Conservation (phyloP, 108 stramenopile species). For the Phaeodactylum tricornutum region DNA sequence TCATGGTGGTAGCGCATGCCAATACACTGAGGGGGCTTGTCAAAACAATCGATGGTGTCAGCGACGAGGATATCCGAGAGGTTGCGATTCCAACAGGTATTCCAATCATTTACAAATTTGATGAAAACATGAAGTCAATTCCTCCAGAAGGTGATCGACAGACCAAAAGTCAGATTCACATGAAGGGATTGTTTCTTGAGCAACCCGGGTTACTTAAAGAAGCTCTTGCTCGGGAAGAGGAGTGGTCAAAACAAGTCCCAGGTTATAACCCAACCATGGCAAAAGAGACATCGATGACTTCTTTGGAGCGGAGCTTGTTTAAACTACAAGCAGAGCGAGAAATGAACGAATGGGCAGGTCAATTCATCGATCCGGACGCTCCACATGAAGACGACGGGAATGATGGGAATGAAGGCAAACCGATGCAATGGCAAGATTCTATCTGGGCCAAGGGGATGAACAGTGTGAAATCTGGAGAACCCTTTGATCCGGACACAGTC, state of each 20-base stretch:
- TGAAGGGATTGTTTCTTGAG: slow-evolving; percentile 78
- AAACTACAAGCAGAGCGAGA: slow-evolving; percentile 67
- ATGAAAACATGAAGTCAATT: slow-evolving; percentile 48
- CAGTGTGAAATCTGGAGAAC: slow-evolving; percentile 33
- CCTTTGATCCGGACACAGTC: slow-evolving; percentile 45
- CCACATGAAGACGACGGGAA: slow-evolving; percentile 63
- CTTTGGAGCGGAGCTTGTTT: slow-evolving; percentile 54
- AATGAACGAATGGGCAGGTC: slow-evolving; percentile 60
- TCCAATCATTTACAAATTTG: slow-evolving; percentile 90
- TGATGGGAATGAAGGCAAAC: slow-evolving; percentile 47
- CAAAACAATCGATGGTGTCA: slow-evolving; percentile 37
- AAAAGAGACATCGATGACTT: slow-evolving; percentile 36
- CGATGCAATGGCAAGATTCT: slow-evolving; percentile 21
- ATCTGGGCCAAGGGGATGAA: slow-evolving; percentile 42
- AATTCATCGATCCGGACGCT: slow-evolving; percentile 44
- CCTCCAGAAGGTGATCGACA: slow-evolving; percentile 37
- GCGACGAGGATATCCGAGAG: slow-evolving; percentile 63
- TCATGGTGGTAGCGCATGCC: slow-evolving; percentile 90
- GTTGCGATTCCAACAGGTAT: slow-evolving; percentile 93
- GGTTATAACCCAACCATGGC: slow-evolving; percentile 67
- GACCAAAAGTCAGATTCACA: slow-evolving; percentile 53
- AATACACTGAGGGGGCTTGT: slow-evolving; percentile 79
- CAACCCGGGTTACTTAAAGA: slow-evolving; percentile 79
- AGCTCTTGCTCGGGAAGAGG: slow-evolving; percentile 75
- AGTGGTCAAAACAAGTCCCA: slow-evolving; percentile 65